Evolutionary conservation across 495 filamentous ascomycete genomes (phyloP), one percentile per base, ranked within the genome.

Genomic region (Lichina pygmaea): DNA sequence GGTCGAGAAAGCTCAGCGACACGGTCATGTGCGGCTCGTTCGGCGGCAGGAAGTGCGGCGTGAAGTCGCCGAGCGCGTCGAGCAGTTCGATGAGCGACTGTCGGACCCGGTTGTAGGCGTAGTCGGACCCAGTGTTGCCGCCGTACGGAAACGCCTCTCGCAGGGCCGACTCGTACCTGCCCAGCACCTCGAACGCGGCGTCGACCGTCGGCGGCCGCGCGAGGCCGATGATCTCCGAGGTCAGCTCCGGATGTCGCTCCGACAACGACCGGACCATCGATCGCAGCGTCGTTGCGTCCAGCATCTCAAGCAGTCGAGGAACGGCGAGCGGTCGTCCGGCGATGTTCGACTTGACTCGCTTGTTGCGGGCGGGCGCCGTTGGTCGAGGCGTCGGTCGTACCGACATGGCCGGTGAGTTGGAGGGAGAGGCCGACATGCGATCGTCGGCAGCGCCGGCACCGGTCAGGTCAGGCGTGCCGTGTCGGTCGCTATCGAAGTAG

Each of bases 31-130:
- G 86, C 5, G 73, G 59, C 58, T 97, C 89, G 51, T 81, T 75
- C 0, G 89, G 89, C 9, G 89, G 91, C 5, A 97, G 74, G 53
- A 89, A 97, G 57, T 93, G 84, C 8, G 84, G 84, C 4, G 83
- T 93, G 56, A 86, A 97, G 53, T 97, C 89, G 53, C 74, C 75
- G 45, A 97, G 66, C 41, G 89, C 83, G 48, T 95, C 84, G 44
- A 93, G 68, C 34, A 97, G 73, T 17, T 79, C 74, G 31, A 71
- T 62, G 3, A 97, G 69, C 37, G 77, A 71, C 51, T 85, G 79
- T 43, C 77, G 77, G 32, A 95, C 85, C 54, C 89, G 75, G 58
- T 93, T 91, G 56, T 92, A 95, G 17, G 83, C 75, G 61, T 97
- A 97, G 51, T 95, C 91, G 24, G 83, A 86, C 46, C 72, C 76